Percentiles rank a stretch among this genome's conserved stretches.
These are phyloP conservation scores for Cinchona pubescens DNA, from an alignment of 257 asterid species.

Conservation along the genomic window DNA sequence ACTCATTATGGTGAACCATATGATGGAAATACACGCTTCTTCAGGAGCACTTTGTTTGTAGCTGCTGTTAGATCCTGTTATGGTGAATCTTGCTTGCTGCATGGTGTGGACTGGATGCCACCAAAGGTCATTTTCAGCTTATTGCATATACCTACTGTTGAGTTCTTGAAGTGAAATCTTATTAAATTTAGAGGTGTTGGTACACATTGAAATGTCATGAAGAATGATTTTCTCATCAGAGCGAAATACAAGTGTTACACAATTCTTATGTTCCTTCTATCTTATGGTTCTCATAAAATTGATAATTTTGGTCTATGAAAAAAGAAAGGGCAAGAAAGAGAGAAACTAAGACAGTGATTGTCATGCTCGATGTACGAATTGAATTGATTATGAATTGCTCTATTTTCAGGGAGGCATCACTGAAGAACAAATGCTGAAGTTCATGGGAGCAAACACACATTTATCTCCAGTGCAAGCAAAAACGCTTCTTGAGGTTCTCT, in stretches of 20 bases:
- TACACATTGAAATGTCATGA: background rate
- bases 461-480: slow-evolving; percentile 72
- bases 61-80: slow-evolving; percentile 99
- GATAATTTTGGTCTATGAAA: background rate
- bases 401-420: slow-evolving; percentile 85
- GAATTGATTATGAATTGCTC: background rate
- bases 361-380: background rate
- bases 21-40: slow-evolving; percentile 94
- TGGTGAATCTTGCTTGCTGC: slow-evolving; percentile 94
- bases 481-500: slow-evolving; percentile 70
- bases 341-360: background rate
- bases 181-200: background rate
- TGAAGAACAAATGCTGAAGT: slow-evolving; percentile 95
- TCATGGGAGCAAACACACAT: slow-evolving; percentile 85
- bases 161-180: background rate
- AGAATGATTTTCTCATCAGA: background rate
- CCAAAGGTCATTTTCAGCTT: slow-evolving; percentile 61
- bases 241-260: background rate
- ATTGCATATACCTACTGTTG: background rate
- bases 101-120: slow-evolving; percentile 98
- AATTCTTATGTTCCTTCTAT: background rate
- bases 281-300: background rate
- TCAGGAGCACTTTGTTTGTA: slow-evolving; percentile 89
- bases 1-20: slow-evolving; percentile 97
- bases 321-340: background rate